phyloP scores from a whole-genome alignment of 2,329 filamentous ascomycete species.

The Neoarthrinium moseri region DNA sequence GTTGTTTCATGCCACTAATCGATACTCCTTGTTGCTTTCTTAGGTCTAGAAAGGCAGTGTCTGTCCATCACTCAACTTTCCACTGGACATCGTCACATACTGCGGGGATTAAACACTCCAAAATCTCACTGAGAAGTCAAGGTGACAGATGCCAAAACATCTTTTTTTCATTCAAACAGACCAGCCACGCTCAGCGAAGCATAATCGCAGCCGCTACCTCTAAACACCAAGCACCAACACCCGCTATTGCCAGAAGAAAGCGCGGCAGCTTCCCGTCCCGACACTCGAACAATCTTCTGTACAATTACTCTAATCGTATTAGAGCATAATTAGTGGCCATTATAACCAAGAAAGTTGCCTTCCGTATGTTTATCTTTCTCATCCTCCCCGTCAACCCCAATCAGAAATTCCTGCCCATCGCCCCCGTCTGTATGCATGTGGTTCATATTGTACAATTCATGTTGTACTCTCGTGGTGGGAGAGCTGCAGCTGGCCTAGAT shows the following conservation, averaged over 20 bases:
- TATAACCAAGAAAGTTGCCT: conserved; percentile 2
- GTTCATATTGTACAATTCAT: background rate
- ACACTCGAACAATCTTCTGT: no score
- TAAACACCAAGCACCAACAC: background rate
- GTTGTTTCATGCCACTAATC: no score
- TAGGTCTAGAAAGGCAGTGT: no score
- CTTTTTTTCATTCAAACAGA: background rate
- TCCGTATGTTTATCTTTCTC: background rate
- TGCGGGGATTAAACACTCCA: no score
- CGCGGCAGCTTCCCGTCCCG: no score
- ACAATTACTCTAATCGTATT: background rate
- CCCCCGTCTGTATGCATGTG: background rate
- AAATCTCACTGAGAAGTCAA: no score
- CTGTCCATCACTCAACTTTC: no score
- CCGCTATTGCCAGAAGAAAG: background rate
- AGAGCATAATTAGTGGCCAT: background rate
- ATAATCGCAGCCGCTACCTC: background rate
- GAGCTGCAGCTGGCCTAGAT: no score
- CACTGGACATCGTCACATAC: no score
- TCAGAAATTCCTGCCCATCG: background rate
- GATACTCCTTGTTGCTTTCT: no score
- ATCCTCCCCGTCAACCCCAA: background rate
- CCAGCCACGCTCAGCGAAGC: background rate
- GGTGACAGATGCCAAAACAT: no score
- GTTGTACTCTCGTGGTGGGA: background rate